Conservation (phyloP, 2,329 filamentous ascomycete species). For the Colletotrichum tropicale region DNA sequence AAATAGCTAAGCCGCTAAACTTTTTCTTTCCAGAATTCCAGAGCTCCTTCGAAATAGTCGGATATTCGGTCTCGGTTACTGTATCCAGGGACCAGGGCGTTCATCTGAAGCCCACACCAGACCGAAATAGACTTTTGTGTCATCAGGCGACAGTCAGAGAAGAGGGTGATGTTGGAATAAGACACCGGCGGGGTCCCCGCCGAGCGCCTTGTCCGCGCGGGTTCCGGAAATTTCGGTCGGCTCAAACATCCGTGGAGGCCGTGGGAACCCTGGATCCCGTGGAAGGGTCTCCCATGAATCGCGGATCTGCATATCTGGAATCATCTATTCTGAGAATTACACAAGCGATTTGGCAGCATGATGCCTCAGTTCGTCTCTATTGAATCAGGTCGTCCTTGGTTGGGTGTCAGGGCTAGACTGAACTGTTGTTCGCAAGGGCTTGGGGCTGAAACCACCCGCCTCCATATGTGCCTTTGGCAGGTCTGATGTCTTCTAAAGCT, state of each 20-base stretch:
- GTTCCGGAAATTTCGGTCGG: background rate
- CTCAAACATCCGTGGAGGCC: background rate
- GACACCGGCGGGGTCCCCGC: background rate
- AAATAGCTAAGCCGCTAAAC: background rate
- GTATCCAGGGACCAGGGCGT: background rate
- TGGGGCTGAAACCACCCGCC: background rate
- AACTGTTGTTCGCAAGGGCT: background rate
- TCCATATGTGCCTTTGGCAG: background rate
- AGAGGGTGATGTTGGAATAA: background rate
- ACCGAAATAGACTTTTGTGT: background rate
- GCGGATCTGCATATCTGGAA: background rate
- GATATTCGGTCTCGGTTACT: background rate
- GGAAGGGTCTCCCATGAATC: background rate
- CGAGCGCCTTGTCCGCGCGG: background rate
- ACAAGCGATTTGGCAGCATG: fast-evolving
- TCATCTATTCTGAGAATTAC: background rate
- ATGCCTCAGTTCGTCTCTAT: background rate
- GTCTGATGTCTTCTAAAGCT: background rate
- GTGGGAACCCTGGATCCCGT: background rate
- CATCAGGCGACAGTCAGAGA: background rate
- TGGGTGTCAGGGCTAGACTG: background rate
- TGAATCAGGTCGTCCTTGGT: background rate
- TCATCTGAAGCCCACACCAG: background rate
- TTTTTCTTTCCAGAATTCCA: background rate
- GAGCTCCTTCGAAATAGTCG: background rate